A percentile compares a stretch with the other conserved stretches of the same genome.
These are phyloP conservation scores for Sarocladium kiliense DNA, from an alignment of 2,329 filamentous ascomycete species.

Conservation along the genomic window DNA sequence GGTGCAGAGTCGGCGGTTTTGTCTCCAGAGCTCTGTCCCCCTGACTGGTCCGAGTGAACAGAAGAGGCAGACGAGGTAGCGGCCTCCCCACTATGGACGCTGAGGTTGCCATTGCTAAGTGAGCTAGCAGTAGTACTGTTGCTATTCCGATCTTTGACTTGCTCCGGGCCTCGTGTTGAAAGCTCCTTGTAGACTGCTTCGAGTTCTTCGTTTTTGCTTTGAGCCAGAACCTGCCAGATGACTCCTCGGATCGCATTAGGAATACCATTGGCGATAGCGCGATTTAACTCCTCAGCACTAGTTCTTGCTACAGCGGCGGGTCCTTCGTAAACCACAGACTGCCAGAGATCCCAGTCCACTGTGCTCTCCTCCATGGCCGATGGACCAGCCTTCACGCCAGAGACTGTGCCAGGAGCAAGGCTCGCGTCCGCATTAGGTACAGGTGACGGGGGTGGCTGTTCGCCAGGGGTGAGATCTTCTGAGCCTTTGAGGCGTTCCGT, in stretches of 20 bases:
- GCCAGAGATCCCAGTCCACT: constrained; percentile 99
- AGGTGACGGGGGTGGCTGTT: constrained; percentile 36
- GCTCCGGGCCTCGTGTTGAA: constrained; percentile 72
- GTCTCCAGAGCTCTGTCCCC: constrained; percentile 50
- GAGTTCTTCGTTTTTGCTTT: constrained; percentile 89
- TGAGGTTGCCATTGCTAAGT: constrained; percentile 49
- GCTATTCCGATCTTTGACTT: constrained; percentile 62
- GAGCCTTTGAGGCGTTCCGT: constrained; percentile 13
- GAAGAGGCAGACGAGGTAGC: constrained; percentile 78
- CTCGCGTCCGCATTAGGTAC: constrained; percentile 62
- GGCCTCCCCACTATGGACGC: constrained; percentile 57
- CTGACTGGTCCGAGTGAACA: constrained; percentile 71
- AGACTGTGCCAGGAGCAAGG: constrained; percentile 78
- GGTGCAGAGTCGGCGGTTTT: constrained; percentile 58
- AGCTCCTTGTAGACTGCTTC: constrained; percentile 84
- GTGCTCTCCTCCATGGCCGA: constrained; percentile 64
- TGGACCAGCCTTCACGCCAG: constrained; percentile 72
- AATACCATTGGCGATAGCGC: constrained; percentile 87
- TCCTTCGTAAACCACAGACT: constrained; percentile 90
- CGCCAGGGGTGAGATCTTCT: constrained; percentile 20
- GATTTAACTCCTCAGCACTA: constrained; percentile 83
- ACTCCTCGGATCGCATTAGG: constrained; percentile 95
- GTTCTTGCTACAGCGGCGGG: constrained; percentile 82
- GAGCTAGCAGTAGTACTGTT: constrained; percentile 47
- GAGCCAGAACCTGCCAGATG: constrained; percentile 94